phyloP scores from a whole-genome alignment of 2,329 filamentous ascomycete genomes.

The Triangularia setosa region DNA sequence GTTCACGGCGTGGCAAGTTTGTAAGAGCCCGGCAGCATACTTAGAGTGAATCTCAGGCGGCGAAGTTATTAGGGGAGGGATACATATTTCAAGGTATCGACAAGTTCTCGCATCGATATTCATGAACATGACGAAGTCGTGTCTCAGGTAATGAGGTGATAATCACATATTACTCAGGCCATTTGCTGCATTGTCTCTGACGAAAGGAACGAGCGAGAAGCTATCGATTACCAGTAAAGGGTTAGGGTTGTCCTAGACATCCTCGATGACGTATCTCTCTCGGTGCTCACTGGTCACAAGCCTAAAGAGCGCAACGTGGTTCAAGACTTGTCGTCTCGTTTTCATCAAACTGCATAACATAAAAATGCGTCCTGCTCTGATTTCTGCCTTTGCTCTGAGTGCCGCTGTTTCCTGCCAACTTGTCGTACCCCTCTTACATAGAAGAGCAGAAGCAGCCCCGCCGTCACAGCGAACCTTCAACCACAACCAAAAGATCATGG shows the following conservation, averaged over 20 bases:
- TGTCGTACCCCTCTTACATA: slow-evolving; percentile 22
- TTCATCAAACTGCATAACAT: neutral
- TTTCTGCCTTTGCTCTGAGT: slow-evolving; percentile 20
- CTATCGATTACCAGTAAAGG: neutral
- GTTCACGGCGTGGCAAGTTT: no score
- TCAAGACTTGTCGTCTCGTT: neutral
- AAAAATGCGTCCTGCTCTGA: slow-evolving; percentile 21
- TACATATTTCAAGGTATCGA: no score
- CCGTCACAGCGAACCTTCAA: neutral
- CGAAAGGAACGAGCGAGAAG: neutral
- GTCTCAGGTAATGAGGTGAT: neutral
- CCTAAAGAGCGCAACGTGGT: neutral
- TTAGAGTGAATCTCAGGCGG: no score
- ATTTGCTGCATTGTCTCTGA: neutral
- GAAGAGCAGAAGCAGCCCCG: slow-evolving; percentile 27
- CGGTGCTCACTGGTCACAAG: neutral
- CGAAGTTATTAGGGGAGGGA: no score
- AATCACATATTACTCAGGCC: neutral
- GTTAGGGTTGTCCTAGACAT: neutral
- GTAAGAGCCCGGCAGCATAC: no score
- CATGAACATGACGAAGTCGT: neutral
- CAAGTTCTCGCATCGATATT: no score
- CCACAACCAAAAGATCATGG: slow-evolving; percentile 27
- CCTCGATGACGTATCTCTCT: neutral
- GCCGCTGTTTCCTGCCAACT: slow-evolving; percentile 25